Evolutionary conservation across 2,329 filamentous ascomycete genomes (phyloP).

Genomic region (Pezicula carpinea): DNA sequence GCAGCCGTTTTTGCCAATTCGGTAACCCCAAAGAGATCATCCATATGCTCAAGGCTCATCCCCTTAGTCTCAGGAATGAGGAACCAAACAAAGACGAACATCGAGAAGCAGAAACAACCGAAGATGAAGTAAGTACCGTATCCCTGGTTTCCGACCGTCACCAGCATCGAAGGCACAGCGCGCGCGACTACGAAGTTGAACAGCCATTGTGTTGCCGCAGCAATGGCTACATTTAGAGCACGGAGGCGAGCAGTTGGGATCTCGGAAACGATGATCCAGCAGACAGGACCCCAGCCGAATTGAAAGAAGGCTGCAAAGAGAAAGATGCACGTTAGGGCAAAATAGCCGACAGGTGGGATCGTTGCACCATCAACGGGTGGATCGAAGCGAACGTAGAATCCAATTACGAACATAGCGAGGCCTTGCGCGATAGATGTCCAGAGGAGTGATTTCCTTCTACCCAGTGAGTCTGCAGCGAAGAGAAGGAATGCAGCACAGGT

Average conservation of each 20-base stretch:
- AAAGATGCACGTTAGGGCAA: slow-evolving; percentile 68
- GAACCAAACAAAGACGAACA: slow-evolving; percentile 60
- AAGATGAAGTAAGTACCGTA: slow-evolving; percentile 66
- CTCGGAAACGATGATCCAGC: slow-evolving; percentile 68
- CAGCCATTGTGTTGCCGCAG: slow-evolving; percentile 65
- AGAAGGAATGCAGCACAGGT: slow-evolving; percentile 61
- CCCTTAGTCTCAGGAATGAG: slow-evolving; percentile 54
- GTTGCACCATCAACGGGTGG: slow-evolving; percentile 48
- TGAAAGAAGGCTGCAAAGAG: slow-evolving; percentile 68
- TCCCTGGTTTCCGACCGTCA: slow-evolving; percentile 39
- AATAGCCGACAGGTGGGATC: slow-evolving; percentile 63
- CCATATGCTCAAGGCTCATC: slow-evolving; percentile 57
- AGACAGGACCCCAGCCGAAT: slow-evolving; percentile 64
- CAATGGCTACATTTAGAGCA: slow-evolving; percentile 63
- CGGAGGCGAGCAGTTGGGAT: slow-evolving; percentile 64
- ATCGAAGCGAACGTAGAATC: slow-evolving; percentile 61
- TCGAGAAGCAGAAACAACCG: slow-evolving; percentile 58
- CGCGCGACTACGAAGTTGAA: slow-evolving; percentile 71
- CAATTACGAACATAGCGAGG: slow-evolving; percentile 63
- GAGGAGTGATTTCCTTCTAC: slow-evolving; percentile 54
- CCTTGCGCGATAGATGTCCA: slow-evolving; percentile 62
- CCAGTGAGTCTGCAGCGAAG: slow-evolving; percentile 65
- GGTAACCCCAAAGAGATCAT: slow-evolving; percentile 59
- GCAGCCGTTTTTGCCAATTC: slow-evolving; percentile 32
- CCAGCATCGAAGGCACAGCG: slow-evolving; percentile 64